Base-by-base conservation (phyloP, 2,329 filamentous ascomycete species). In the Davidsoniella neocaledoniae region DNA sequence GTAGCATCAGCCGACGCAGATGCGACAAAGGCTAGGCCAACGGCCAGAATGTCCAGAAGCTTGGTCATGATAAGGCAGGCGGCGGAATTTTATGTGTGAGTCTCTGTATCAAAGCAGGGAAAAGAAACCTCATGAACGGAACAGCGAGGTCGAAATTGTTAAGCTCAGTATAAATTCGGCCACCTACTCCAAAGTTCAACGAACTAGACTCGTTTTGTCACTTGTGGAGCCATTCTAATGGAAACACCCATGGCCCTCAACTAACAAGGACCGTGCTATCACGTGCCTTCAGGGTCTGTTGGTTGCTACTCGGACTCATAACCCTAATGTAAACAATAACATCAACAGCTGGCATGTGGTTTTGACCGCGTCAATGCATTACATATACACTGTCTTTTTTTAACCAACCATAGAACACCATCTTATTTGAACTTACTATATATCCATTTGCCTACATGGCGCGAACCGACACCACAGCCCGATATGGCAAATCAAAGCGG, bases 1-100 rank as follows among this genome's bases (percentile, higher is more conserved):
- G 29, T 33, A 16, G 43, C 44, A 33, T 53, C 48, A 33, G 51
- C 51, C 37, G 48, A 44, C 17, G 48, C 51, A 26, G 51, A 49
- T 36, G 29, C 51, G 19, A 53, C 44, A 39, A 53, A 40, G 29
- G 51, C 48, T 25, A 45, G 44, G 17, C 51, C 33, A 19, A 49
- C 48, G 16, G 44, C 36, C 43, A 50, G n/a, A 42, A 53, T 46
- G 44, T 50, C 47, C 14, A 50, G 21, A 21, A 53, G 40, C 43
- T 53, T 53, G 17, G 48, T 50, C 51, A 53, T 53, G 23, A 29
- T 50, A 19, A 38, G 17, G 19, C 21, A 16, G 48, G 10, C 33
- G 29, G 43, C 21, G 1, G 21, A 23, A 23, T 23, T 23, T 26
- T 8, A 29, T 16, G 41, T 42, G 14, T 40, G 37, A 39, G 23